Evolutionary conservation across 2,329 filamentous ascomycete genomes (phyloP), one percentile per base, ranked within the genome.

Genomic region (Tolypocladium inflatum): DNA sequence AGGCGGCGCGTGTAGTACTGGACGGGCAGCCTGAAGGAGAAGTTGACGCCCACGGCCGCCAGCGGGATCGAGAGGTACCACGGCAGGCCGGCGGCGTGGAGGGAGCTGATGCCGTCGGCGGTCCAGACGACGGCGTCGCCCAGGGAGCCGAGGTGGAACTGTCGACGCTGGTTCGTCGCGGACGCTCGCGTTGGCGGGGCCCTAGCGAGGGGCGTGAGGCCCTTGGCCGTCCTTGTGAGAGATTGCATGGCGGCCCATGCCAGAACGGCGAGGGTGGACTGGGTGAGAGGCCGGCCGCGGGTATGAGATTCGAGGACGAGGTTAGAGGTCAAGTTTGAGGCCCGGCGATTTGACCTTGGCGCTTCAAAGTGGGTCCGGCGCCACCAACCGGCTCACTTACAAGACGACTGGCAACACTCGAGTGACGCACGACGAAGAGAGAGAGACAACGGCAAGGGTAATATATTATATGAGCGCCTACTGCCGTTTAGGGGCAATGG

Each of bases 1-100:
- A 74, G 68, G 30, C 65, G 55, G 55, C 69, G 64, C 50, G 64
- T 73, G 65, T 82, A 78, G 58, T 74, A 62, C 41, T 71, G 73
- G 8, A 79, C 69, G 7, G 82, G 82, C 5, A 82, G 66, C 17
- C 81, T 74, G 59, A 78, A 64, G 54, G 74, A 58, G 43, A 76
- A 63, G 66, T 74, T 78, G 64, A 82, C 68, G 52, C 70, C 66
- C 2, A 82, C 60, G 8, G 80, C 79, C 17, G 80, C 69, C n/a
- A 80, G 70, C 5, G 82, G 80, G 53, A 85, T 80, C 35, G 76
- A 73, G 38, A 82, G 62, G 62, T 73, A 82, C 82, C 82, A 85
- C 1, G 81, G 80, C 1, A 78, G 65, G 42, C 76, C 74, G 30
- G 73, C 71, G 54, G 65, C 58, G 64, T 85, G 81, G 11, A 79